Evolutionary conservation across 2,329 filamentous ascomycete species (phyloP).

Genomic region (Hypoxylon sp.): DNA sequence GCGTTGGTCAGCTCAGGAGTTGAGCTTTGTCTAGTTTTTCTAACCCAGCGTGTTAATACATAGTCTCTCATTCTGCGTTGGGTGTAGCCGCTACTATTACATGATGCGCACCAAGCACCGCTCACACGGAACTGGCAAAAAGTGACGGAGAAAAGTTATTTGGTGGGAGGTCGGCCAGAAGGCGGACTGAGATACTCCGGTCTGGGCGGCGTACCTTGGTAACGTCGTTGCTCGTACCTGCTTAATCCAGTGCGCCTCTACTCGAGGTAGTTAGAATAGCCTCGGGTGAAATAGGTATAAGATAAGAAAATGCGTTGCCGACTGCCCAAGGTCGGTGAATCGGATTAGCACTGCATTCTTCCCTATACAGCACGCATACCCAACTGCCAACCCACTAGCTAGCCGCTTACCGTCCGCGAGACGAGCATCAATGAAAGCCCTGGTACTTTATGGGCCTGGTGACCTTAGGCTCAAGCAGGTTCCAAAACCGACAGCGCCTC

Average conservation of each 20-base stretch:
- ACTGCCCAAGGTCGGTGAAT: neutral
- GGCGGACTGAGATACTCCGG: neutral
- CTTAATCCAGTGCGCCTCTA: neutral
- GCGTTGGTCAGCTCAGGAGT: too few relatives aligned
- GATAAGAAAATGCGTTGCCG: neutral
- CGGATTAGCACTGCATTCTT: neutral
- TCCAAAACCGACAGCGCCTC: neutral
- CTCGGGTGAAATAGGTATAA: neutral
- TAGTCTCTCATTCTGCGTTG: too few relatives aligned
- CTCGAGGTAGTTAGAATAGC: neutral
- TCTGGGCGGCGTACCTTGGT: too few relatives aligned
- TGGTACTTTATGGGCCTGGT: neutral
- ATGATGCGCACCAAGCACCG: too few relatives aligned
- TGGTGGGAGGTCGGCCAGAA: neutral
- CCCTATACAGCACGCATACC: neutral
- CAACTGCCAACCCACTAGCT: too few relatives aligned
- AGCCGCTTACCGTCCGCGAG: neutral
- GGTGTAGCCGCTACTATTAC: too few relatives aligned
- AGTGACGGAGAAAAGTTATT: neutral
- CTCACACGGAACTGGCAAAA: neutral
- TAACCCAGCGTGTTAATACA: too few relatives aligned
- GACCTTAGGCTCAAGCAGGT: neutral
- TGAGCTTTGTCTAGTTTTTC: too few relatives aligned
- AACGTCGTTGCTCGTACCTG: neutral
- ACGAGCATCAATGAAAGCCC: neutral